A percentile compares a stretch with the other conserved stretches of the same genome.
Evolutionary conservation across 2,329 filamentous ascomycete genomes (phyloP).

Genomic region (Emergomyces africanus): DNA sequence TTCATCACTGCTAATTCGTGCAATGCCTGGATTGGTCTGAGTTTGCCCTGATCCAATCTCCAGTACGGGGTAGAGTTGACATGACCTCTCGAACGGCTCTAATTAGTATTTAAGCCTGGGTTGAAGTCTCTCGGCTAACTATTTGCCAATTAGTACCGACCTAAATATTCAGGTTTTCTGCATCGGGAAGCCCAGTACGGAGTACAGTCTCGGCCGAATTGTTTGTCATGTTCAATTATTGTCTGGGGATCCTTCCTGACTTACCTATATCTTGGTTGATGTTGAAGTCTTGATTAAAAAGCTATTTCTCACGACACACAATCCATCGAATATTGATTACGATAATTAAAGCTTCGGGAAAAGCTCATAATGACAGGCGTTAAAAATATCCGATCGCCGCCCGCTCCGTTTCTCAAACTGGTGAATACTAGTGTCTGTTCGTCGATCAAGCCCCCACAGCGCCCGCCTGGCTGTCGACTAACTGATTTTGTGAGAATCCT

Average conservation of each 20-base stretch:
- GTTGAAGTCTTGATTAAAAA: no score
- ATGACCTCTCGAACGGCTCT: not conserved
- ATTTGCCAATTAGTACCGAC: not conserved
- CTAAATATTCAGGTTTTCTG: not conserved
- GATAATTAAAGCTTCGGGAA: not conserved
- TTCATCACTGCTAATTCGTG: no score
- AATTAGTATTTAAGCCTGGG: not conserved
- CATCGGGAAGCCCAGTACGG: not conserved
- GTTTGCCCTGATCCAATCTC: not conserved
- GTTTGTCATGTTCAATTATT: not conserved
- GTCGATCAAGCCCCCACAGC: not conserved
- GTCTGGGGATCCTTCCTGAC: not conserved
- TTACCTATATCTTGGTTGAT: not conserved
- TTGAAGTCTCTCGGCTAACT: not conserved
- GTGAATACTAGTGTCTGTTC: not conserved
- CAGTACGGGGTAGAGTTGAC: not conserved
- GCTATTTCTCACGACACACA: not conserved
- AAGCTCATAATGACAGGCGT: not conserved
- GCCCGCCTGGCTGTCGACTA: no score
- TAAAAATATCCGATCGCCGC: not conserved
- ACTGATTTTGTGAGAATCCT: no score
- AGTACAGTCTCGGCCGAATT: not conserved
- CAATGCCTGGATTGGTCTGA: not conserved
- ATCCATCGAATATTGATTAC: not conserved
- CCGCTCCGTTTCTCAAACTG: no score